Percentiles rank a stretch among this genome's conserved stretches.
phyloP scores from a whole-genome alignment of 441 rosid species.

The Capsella rubella region DNA sequence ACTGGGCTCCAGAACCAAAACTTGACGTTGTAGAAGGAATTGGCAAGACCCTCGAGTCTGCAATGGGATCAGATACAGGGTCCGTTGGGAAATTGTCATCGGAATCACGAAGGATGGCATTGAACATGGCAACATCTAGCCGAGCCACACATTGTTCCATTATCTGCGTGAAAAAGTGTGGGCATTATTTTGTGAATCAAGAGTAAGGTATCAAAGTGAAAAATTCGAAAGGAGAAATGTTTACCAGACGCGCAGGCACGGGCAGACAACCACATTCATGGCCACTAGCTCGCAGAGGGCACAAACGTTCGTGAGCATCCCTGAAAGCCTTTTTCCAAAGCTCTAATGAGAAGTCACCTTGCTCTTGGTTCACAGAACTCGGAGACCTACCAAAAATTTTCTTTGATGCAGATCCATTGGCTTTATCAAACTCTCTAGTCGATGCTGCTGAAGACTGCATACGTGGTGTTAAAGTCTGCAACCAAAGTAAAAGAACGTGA shows the following conservation, averaged over 20 bases:
- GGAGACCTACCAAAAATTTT: conserved; percentile 55
- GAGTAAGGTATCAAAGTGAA: conserved; percentile 5
- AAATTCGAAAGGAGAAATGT: conserved; percentile 2
- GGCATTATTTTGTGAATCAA: conserved; percentile 16
- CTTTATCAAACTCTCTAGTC: conserved; percentile 48
- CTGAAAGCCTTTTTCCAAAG: conserved; percentile 95
- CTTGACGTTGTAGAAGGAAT: conserved; percentile 82
- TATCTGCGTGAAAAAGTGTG: conserved; percentile 54
- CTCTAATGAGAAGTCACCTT: conserved; percentile 75
- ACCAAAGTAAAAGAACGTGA: conserved; percentile 29
- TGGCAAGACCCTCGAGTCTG: conserved; percentile 84
- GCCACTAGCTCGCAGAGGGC: conserved; percentile 94
- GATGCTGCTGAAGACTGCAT: conserved; percentile 77
- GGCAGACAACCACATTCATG: conserved; percentile 95
- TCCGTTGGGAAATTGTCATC: conserved; percentile 91
- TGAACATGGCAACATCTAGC: conserved; percentile 96
- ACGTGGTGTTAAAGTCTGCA: conserved; percentile 91
- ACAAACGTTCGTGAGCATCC: conserved; percentile 94
- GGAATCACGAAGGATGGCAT: conserved; percentile 96
- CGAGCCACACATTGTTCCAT: conserved; percentile 97
- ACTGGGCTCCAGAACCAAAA: conserved; percentile 95
- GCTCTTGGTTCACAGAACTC: conserved; percentile 61
- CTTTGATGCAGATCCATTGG: conserved; percentile 51
- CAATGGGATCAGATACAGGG: conserved; percentile 97
- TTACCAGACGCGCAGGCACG: conserved; percentile 85